phyloP scores from a whole-genome alignment of 2,329 filamentous ascomycete genomes.

The Fusarium irregulare region DNA sequence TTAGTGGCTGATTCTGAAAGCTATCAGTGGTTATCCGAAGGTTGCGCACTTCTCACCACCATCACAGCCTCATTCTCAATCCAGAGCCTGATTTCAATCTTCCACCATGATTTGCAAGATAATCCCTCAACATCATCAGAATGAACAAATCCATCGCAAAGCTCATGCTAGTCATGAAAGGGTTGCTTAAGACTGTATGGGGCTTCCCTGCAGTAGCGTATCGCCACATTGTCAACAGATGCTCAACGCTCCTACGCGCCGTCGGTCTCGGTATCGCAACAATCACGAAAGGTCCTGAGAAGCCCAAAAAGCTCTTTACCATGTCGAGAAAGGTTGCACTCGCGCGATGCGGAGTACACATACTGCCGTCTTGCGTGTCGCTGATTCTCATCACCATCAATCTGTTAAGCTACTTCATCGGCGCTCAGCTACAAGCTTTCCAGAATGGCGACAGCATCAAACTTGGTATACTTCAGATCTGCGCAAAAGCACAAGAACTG shows the following conservation, averaged over 20 bases:
- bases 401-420: background rate
- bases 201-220: background rate
- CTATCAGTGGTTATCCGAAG: rapidly evolving
- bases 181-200: background rate
- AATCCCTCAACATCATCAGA: background rate
- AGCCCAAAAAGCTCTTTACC: background rate
- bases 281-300: background rate
- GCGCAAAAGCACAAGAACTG: background rate
- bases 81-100: background rate
- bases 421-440: background rate
- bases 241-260: background rate
- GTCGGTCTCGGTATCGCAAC: background rate
- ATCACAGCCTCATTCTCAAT: background rate
- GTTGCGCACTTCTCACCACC: too few relatives aligned
- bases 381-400: background rate
- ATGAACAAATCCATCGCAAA: background rate
- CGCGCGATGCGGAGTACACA: background rate
- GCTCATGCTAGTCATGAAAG: background rate
- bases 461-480: background rate
- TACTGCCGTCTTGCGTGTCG: background rate
- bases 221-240: background rate
- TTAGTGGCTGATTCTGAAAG: background rate
- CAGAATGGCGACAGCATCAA: background rate
- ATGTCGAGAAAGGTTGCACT: background rate
- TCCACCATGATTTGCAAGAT: background rate